Evolutionary conservation across 306 rosid genomes (phyloP).

Genomic region (Cajanus cajan): DNA sequence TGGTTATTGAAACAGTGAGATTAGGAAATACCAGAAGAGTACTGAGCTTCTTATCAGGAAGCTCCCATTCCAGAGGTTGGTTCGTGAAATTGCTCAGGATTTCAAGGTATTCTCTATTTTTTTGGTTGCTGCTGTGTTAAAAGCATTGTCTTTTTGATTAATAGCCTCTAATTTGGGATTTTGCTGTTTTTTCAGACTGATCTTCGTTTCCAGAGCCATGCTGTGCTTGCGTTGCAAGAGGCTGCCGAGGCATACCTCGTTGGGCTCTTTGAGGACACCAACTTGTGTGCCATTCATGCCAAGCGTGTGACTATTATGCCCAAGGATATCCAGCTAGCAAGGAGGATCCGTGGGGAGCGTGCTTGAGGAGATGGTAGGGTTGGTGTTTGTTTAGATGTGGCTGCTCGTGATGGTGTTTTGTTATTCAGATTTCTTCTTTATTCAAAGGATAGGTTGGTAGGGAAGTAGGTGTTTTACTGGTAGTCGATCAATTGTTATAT

Average conservation of each 20-base stretch:
- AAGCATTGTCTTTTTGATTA: too few species aligned
- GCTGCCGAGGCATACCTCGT: constrained; percentile 96
- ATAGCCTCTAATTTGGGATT: too few species aligned
- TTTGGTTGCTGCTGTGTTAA: neutral
- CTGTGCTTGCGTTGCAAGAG: constrained; percentile 88
- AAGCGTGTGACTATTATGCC: constrained; percentile 98
- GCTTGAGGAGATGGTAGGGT: constrained; percentile 39
- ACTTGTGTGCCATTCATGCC: constrained; percentile 89
- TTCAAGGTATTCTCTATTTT: constrained; percentile 54
- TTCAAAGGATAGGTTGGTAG: constrained; percentile 14
- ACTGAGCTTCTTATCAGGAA: constrained; percentile 90
- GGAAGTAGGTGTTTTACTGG: constrained; percentile 14
- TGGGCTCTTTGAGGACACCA: constrained; percentile 90
- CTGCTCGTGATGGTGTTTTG: constrained; percentile 55
- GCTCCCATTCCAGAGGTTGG: constrained; percentile 91
- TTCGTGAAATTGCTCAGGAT: constrained; percentile 94
- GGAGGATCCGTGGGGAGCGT: constrained; percentile 92
- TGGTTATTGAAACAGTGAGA: constrained; percentile 52
- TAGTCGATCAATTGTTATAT: constrained; percentile 24
- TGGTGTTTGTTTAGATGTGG: neutral
- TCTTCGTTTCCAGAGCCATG: constrained; percentile 96
- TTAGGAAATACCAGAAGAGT: constrained; percentile 93
- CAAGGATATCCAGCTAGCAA: constrained; percentile 87
- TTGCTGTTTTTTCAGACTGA: constrained; percentile 59
- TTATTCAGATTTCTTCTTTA: neutral